These are phyloP conservation scores for Aspergillus haitiensis DNA, from an alignment of 495 filamentous ascomycete genomes.

Conservation along the genomic window DNA sequence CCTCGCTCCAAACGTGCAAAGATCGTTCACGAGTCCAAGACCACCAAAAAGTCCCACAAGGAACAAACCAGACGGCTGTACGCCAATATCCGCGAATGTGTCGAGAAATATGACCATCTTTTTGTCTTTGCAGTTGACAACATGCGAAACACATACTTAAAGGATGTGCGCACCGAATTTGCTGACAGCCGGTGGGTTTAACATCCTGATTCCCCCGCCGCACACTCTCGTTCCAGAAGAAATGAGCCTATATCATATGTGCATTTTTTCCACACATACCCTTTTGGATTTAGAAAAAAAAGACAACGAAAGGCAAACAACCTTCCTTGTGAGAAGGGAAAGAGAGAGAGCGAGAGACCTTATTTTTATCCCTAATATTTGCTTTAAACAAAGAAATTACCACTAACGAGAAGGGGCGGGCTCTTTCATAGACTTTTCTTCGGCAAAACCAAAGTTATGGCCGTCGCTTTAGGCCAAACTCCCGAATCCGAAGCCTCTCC, in stretches of 20 bases:
- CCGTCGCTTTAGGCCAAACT: conserved; percentile 77
- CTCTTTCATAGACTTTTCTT: conserved; percentile 73
- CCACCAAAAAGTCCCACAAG: conserved; percentile 83
- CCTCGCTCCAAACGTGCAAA: conserved; percentile 93
- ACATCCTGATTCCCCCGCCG: neutral
- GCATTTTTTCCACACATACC: too few relatives aligned
- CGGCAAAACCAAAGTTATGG: conserved; percentile 98
- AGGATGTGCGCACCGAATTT: conserved; percentile 83
- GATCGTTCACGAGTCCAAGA: conserved; percentile 84
- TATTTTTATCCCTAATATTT: too few relatives aligned
- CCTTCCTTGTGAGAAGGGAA: too few relatives aligned
- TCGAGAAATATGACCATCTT: conserved; percentile 83
- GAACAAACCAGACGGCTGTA: conserved; percentile 87
- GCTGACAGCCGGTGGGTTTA: conserved; percentile 72
- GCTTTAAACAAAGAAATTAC: too few relatives aligned
- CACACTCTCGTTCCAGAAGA: neutral
- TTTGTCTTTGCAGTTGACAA: conserved; percentile 94
- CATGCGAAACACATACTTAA: conserved; percentile 98
- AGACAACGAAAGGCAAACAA: neutral
- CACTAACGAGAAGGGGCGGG: too few relatives aligned
- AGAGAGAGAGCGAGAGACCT: neutral
- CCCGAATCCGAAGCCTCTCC: conserved; percentile 74
- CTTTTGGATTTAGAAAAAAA: neutral
- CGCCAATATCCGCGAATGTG: conserved; percentile 78
- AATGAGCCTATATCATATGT: too few relatives aligned